Percentiles rank a stretch among this genome's conserved stretches.
phyloP scores from a whole-genome alignment of 2,329 filamentous ascomycete species.

The Exophiala calicioides region DNA sequence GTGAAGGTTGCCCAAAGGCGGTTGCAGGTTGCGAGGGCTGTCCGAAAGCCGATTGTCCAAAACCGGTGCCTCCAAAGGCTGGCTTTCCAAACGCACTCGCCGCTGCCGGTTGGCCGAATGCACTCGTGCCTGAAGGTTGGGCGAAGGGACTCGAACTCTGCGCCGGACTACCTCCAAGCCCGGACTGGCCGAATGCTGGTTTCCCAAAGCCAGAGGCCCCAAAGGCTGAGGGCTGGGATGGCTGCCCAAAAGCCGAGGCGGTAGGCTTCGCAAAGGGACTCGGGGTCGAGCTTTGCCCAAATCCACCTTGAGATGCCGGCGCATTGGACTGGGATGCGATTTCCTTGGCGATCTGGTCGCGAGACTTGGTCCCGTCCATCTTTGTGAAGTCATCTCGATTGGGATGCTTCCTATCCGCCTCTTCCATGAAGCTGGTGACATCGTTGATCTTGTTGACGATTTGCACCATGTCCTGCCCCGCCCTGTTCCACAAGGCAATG shows the following conservation, averaged over 20 bases:
- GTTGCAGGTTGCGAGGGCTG: slow-evolving; percentile 33
- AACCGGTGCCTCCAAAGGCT: slow-evolving; percentile 44
- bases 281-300: slow-evolving; percentile 19
- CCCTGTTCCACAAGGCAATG: slow-evolving; percentile 61
- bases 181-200: slow-evolving; percentile 46
- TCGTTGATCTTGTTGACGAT: slow-evolving; percentile 69
- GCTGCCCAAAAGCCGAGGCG: slow-evolving; percentile 42
- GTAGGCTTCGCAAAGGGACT: slow-evolving; percentile 35
- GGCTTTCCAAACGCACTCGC: slow-evolving; percentile 38
- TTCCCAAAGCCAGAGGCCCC: slow-evolving; percentile 38
- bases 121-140: slow-evolving; percentile 1
- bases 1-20: slow-evolving; percentile 37
- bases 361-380: slow-evolving; percentile 28
- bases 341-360: slow-evolving; percentile 36
- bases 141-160: slow-evolving; percentile 15
- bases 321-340: slow-evolving; percentile 31
- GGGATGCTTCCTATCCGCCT: slow-evolving; percentile 68
- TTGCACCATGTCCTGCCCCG: slow-evolving; percentile 70
- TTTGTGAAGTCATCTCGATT: slow-evolving; percentile 69
- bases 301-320: not conserved
- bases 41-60: slow-evolving; percentile 17
- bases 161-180: slow-evolving; percentile 7
- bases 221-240: slow-evolving; percentile 33
- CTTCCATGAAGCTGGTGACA: slow-evolving; percentile 69
- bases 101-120: slow-evolving; percentile 5